phyloP scores from a whole-genome alignment of 2,329 filamentous ascomycete species.

The Zymoseptoria crescenta region DNA sequence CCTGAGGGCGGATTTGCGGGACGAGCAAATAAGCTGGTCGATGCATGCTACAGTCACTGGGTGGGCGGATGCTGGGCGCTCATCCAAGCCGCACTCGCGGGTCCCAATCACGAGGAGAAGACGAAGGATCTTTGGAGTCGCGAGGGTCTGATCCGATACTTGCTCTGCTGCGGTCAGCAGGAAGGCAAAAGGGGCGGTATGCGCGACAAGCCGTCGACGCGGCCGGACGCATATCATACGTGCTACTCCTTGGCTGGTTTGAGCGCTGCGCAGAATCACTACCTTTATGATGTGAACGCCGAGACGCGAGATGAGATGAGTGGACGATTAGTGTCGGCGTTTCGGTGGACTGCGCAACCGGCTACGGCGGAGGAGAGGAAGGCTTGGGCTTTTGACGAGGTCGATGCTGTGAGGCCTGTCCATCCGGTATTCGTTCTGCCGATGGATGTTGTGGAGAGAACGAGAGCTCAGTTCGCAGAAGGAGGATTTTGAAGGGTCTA shows the following conservation, averaged over 20 bases:
- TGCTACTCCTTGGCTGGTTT: constrained; percentile 85
- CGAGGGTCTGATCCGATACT: constrained; percentile 80
- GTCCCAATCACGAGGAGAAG: constrained; percentile 32
- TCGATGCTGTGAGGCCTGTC: constrained; percentile 60
- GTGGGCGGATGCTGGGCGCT: constrained; percentile 91
- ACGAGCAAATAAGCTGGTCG: constrained; percentile 93
- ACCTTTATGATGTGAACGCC: constrained; percentile 35
- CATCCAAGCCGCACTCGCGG: constrained; percentile 68
- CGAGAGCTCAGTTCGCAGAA: constrained; percentile 17
- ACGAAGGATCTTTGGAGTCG: constrained; percentile 59
- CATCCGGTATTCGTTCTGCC: constrained; percentile 86
- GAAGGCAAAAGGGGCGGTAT: constrained; percentile 66
- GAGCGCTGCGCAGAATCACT: constrained; percentile 67
- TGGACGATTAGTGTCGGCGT: constrained; percentile 32
- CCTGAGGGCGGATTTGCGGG: constrained; percentile 91
- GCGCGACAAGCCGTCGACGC: constrained; percentile 89
- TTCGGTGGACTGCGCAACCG: constrained; percentile 41
- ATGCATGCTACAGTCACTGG: constrained; percentile 98
- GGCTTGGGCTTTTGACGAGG: constrained; percentile 55
- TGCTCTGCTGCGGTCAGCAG: constrained; percentile 76
- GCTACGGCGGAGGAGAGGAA: constrained; percentile 45
- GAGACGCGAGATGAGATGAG: constrained; percentile 10
- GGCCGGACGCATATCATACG: constrained; percentile 82
- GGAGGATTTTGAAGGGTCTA: constrained; percentile 11
- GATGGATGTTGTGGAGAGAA: constrained; percentile 53